Evolutionary conservation across 2,329 filamentous ascomycete genomes (phyloP).

Genomic region (Periglandula ipomoeae): DNA sequence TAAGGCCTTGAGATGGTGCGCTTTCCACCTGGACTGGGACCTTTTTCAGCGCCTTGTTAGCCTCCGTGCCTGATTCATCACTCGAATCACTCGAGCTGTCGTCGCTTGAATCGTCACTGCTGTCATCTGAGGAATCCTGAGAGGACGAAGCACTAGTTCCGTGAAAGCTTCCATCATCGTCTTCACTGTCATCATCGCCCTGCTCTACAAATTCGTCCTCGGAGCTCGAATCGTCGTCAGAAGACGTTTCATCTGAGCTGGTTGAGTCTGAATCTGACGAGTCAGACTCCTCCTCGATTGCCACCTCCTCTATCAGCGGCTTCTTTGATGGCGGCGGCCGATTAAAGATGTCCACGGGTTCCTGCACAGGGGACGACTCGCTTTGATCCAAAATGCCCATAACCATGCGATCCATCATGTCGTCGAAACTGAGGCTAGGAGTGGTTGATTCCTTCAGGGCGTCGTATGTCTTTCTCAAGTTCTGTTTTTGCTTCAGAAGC

Average conservation of each 20-base stretch:
- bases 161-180: background rate
- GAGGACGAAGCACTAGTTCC: background rate
- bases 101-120: constrained; percentile 12
- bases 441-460: constrained; percentile 24
- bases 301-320: constrained; percentile 20
- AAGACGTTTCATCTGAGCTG: constrained; percentile 10
- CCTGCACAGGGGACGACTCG: background rate
- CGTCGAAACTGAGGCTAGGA: constrained; percentile 22
- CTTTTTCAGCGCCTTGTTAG: constrained; percentile 8
- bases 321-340: constrained; percentile 6
- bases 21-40: background rate
- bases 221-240: background rate
- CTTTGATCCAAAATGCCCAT: constrained; percentile 8
- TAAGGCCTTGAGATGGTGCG: constrained; percentile 25
- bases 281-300: constrained; percentile 2
- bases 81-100: constrained; percentile 13
- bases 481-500: constrained; percentile 22
- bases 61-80: constrained; percentile 10
- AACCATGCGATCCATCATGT: constrained; percentile 22
- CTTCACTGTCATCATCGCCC: background rate
- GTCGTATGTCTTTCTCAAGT: constrained; percentile 29
- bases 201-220: background rate
- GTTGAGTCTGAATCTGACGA: constrained; percentile 1
- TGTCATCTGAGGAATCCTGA: background rate
- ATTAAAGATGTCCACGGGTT: background rate